Evolutionary conservation across 2,329 filamentous ascomycete genomes (phyloP).

Genomic region (Talaromyces sp.): DNA sequence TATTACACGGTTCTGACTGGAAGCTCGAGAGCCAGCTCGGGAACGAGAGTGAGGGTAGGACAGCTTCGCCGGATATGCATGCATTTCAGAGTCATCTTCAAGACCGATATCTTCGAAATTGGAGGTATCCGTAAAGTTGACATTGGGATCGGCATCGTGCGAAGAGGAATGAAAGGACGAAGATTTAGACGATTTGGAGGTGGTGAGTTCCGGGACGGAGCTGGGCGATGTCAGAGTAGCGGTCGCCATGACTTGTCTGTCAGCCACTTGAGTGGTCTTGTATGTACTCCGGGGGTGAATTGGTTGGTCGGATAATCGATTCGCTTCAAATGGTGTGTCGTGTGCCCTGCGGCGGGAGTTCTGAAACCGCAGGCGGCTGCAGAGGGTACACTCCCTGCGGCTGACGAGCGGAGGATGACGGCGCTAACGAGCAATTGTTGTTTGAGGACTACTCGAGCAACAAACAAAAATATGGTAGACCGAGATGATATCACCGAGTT

Average conservation of each 20-base stretch:
- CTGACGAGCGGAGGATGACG: background rate
- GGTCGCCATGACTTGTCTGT: constrained; percentile 11
- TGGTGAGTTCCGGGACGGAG: constrained; percentile 75
- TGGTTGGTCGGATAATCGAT: background rate
- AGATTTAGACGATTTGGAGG: constrained; percentile 85
- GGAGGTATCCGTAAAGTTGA: constrained; percentile 66
- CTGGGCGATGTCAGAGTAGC: constrained; percentile 45
- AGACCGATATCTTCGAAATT: constrained; percentile 94
- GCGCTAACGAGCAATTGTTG: constrained; percentile 3
- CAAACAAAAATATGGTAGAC: background rate
- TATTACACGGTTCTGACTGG: constrained; percentile 10
- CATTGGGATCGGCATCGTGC: constrained; percentile 66
- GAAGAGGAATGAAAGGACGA: constrained; percentile 84
- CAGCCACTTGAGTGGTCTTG: background rate
- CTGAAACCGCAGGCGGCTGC: background rate
- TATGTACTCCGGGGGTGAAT: background rate
- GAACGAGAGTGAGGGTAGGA: constrained; percentile 16
- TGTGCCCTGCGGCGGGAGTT: background rate
- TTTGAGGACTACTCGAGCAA: background rate
- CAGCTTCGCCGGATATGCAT: constrained; percentile 4
- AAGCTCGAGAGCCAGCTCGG: constrained; percentile 18
- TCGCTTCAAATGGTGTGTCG: background rate
- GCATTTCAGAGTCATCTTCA: constrained; percentile 57
- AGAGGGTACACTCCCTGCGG: background rate
- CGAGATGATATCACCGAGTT: background rate